Conservation (phyloP, 2,329 filamentous ascomycete genomes). For the Penicillium sp. region DNA sequence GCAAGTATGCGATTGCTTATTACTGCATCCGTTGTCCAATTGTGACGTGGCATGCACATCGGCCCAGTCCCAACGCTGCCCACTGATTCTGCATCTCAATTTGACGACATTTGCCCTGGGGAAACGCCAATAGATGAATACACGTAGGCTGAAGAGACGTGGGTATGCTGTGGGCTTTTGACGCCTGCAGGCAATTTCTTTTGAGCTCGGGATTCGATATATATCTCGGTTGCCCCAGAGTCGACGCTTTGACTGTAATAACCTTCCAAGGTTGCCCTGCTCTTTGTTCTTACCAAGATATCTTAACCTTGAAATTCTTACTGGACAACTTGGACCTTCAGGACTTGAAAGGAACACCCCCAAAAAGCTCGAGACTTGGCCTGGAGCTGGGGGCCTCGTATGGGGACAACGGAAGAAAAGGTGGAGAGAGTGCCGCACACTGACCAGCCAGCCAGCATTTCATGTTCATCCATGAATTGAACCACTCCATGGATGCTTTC, state of each 20-base stretch:
- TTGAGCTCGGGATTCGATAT: slow-evolving; percentile 10
- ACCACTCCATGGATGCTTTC: too few relatives aligned
- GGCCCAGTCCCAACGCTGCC: slow-evolving; percentile 25
- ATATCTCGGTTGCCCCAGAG: slow-evolving; percentile 6
- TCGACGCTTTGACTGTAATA: not conserved
- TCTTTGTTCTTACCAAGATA: too few relatives aligned
- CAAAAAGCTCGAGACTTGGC: too few relatives aligned
- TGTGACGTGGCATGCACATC: slow-evolving; percentile 39
- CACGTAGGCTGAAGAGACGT: slow-evolving; percentile 30
- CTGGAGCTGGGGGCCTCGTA: too few relatives aligned
- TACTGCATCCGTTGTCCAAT: slow-evolving; percentile 29
- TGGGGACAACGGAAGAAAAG: too few relatives aligned
- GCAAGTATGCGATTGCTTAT: slow-evolving; percentile 7
- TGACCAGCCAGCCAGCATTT: not conserved
- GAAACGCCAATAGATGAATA: slow-evolving; percentile 23
- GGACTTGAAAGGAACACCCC: too few relatives aligned
- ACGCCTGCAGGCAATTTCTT: slow-evolving; percentile 8
- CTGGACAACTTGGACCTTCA: too few relatives aligned
- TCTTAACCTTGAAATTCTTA: too few relatives aligned
- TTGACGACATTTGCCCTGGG: slow-evolving; percentile 19
- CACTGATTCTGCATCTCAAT: slow-evolving; percentile 18
- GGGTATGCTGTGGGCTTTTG: slow-evolving; percentile 12
- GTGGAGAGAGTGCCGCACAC: not conserved
- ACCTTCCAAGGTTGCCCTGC: too few relatives aligned
- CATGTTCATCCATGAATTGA: not conserved